Evolutionary conservation across 768 basidiomycete species (phyloP), one percentile per base, ranked within the genome.

Genomic region (Tylopilus balloui): DNA sequence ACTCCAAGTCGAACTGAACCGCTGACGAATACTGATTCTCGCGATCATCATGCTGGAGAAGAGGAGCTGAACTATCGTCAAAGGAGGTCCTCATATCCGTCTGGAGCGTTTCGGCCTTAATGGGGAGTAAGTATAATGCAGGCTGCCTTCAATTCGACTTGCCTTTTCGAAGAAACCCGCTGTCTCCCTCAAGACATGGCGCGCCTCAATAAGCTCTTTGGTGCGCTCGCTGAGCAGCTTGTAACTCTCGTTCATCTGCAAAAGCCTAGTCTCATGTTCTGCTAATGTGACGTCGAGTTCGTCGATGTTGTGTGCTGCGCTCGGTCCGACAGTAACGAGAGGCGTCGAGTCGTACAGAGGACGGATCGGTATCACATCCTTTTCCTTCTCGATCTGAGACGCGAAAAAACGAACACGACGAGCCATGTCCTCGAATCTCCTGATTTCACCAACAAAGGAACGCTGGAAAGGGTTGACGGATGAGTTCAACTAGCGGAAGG

Each of bases 391-490:
- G 54, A 96, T 92, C 63, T 97, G 92, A 24, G 78, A 73, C 1
- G 78, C 67, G 63, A 98, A 96, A 69, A 97, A 94, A 48, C 93
- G 86, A 42, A 93, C 84, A 29, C 92, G 88, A 56, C 96, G 88
- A 8, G 88, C 86, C 86, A 95, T 94, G 64, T 99, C 95, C 67
- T 96, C 95, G 51, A 95, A 80, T 55, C 89, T 84, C 31, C 96
- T 84, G 56, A 99, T 92, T 67, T 96, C 94, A 29, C 88, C 91
- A 52, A 96, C 91, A 68, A 95, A 99, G 6, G 94, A 93, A 55
- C 96, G 90, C 76, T 99, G 95, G 74, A 98, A 99, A 15, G 95
- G 89, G 69, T 95, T 97, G 59, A 97, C 84, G 53, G 81, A 81
- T 12, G 94, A 91, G 69, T 98, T 98, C 58, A 98, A 73, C 94